These are phyloP conservation scores for Meyerozyma sp. DNA, from an alignment of 1,139 yeast species.

Conservation along the genomic window DNA sequence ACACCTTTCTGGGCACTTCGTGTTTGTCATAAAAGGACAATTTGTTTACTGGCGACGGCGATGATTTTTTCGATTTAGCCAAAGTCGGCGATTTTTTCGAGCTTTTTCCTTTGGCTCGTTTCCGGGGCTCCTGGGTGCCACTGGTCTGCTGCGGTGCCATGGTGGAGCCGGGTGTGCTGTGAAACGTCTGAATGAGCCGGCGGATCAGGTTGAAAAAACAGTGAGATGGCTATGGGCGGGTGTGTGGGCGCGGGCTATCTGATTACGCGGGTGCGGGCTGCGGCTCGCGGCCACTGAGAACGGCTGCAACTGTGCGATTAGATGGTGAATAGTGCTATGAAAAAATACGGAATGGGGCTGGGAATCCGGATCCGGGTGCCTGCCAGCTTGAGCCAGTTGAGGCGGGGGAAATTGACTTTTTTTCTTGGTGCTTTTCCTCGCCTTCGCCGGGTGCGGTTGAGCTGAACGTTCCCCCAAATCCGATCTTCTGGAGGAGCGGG, in stretches of 20 bases:
- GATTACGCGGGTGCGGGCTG: neutral
- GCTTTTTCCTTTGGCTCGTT: neutral
- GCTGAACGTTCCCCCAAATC: too few relatives aligned
- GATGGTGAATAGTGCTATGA: neutral
- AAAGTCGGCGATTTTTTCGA: neutral
- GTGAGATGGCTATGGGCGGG: neutral
- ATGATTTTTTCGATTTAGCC: too few relatives aligned
- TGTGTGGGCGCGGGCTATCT: too few relatives aligned
- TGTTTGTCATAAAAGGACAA: conserved; percentile 55
- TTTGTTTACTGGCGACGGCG: neutral
- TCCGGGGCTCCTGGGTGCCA: neutral
- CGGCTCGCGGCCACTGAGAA: neutral
- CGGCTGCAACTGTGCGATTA: neutral
- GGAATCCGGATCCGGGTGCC: neutral
- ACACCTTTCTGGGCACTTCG: conserved; percentile 80
- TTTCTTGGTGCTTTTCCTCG: neutral
- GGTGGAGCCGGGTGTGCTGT: neutral
- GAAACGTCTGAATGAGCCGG: neutral
- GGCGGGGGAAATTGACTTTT: neutral
- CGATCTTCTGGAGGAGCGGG: too few relatives aligned
- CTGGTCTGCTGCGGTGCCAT: neutral
- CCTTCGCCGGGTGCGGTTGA: neutral
- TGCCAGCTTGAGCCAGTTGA: neutral
- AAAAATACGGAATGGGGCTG: neutral
- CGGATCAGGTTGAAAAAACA: neutral